Base-by-base conservation (phyloP, 2,329 filamentous ascomycete genomes). In the Nigrospora sphaerica region DNA sequence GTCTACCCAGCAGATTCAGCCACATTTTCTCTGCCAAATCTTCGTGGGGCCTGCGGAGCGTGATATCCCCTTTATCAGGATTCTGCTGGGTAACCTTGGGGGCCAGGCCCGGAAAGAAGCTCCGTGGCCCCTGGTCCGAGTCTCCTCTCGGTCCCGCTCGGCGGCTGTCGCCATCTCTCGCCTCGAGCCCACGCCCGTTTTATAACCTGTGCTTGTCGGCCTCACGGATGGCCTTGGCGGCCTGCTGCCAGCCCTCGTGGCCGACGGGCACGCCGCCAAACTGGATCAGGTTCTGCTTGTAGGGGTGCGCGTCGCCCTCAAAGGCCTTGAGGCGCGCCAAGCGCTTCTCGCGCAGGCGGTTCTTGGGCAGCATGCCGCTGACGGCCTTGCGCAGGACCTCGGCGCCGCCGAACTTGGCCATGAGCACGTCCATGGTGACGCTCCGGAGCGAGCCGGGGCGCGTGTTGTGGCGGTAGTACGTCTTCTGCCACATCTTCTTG, bases 351-450 rank as follows among this genome's bases (percentile, higher is more conserved):
- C 92, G 75, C 61, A 98, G 71, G 60, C 91, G 74, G 71, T 98
- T 98, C 80, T 98, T 98, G 45, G 93, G 93, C 68, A 98, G 69
- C 93, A 98, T 98, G 42, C 95, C 95, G 62, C 86, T 86, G 36
- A 98, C 95, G 1, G 95, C 93, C 66, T 90, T 87, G 60, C 89
- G 78, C 63, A 98, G 69, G 34, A 98, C 84, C 76, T 98, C 93
- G 34, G 85, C 85, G 42, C 93, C 93, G 53, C 93, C 93, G 73
- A 89, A 87, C 75, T 96, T 96, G 60, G 81, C 85, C 77, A 96
- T 93, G 75, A 98, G 80, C 56, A 83, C 81, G 62, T 97, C 92
- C 92, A 98, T 95, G 48, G 85, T 95, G 65, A 98, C 87, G 60
- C 83, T 78, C 72, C 86, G 86, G 59, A 98, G 74, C 59, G 81